Conservation (phyloP, 805 yeast species). For the Spencermartinsiella europaea region DNA sequence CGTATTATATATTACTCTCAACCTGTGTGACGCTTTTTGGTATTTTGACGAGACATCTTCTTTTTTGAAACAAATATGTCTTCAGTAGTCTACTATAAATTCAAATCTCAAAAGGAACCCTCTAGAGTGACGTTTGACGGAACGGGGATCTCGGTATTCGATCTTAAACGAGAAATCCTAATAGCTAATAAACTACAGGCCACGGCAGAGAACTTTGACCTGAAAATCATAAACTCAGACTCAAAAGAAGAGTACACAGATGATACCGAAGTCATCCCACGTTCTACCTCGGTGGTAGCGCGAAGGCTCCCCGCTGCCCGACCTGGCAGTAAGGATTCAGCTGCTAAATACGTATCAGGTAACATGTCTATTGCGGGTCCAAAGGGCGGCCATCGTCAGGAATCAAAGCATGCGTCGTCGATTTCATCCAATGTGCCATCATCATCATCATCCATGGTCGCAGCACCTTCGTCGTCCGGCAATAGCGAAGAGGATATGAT, state of each 20-base stretch:
- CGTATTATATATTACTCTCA: background rate
- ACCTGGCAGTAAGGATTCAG: slow-evolving; percentile 47
- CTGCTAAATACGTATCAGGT: slow-evolving; percentile 52
- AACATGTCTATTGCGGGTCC: slow-evolving; percentile 34
- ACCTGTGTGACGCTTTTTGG: too few species aligned
- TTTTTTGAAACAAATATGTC: slow-evolving; percentile 47
- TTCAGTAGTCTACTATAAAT: slow-evolving; percentile 80
- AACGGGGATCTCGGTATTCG: slow-evolving; percentile 93
- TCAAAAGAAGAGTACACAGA: slow-evolving; percentile 72
- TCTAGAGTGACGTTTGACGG: slow-evolving; percentile 88
- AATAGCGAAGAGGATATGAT: slow-evolving; percentile 82
- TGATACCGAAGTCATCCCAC: slow-evolving; percentile 85
- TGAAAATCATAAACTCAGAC: slow-evolving; percentile 66
- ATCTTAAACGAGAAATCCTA: slow-evolving; percentile 85
- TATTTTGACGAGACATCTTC: too few species aligned
- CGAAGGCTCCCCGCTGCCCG: slow-evolving; percentile 67
- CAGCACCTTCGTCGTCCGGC: slow-evolving; percentile 27
- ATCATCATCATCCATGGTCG: slow-evolving; percentile 19
- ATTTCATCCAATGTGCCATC: too few species aligned
- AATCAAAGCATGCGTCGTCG: slow-evolving; percentile 23
- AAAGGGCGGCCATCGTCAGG: slow-evolving; percentile 34
- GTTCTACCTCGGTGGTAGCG: slow-evolving; percentile 80
- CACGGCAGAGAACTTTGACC: slow-evolving; percentile 72
- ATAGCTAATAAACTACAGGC: slow-evolving; percentile 72
- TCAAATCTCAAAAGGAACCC: slow-evolving; percentile 75